Base-by-base conservation (phyloP, 2,329 filamentous ascomycete genomes). In the Bipolaris zeicola region DNA sequence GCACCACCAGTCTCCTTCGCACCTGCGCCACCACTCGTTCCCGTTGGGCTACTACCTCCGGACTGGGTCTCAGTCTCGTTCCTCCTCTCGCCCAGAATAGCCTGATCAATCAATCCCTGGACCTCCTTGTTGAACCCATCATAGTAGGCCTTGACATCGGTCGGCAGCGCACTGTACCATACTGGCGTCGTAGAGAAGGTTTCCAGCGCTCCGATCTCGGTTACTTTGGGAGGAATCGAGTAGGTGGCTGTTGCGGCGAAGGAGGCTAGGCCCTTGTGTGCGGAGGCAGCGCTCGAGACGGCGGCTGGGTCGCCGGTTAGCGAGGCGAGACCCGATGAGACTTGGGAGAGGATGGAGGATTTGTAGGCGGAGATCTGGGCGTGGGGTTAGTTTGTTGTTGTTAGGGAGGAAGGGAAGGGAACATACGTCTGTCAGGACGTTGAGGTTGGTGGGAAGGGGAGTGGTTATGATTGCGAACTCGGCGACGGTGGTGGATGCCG, bases 101-200 rank as follows among this genome's bases (percentile, higher is more conserved):
- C 65, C 50, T 63, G 55, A 24, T 63, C 57, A 22, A 67, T 22
- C 8, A 67, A 43, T 13, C 56, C 60, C 58, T 67, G 63, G 1
- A 63, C 60, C 4, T 48, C 45, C 13, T 52, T 36, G 44, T 67
- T 67, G 47, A 64, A 60, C 38, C 49, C 51, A 18, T 69, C 67
- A 22, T 67, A 66, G 57, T 68, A 66, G 39, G 56, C 61, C 61
- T 65, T 67, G 18, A 70, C 50, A 22, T 70, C 60, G 51, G 55
- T 63, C 3, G 67, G 67, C 13, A 70, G 60, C 34, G 65, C 66
- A 20, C 50, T 60, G 54, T 68, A 70, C 67, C 67, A 70, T 0
- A 41, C 59, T 0, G 66, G 66, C 20, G 59, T 52, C 1, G 53
- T 55, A 2, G 63, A 67, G 51, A 65, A 63, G 0, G 63, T 65